Evolutionary conservation across 352 stramenopile genomes (phyloP), one percentile per base, ranked within the genome.

Genomic region (Blastocystis sp.): DNA sequence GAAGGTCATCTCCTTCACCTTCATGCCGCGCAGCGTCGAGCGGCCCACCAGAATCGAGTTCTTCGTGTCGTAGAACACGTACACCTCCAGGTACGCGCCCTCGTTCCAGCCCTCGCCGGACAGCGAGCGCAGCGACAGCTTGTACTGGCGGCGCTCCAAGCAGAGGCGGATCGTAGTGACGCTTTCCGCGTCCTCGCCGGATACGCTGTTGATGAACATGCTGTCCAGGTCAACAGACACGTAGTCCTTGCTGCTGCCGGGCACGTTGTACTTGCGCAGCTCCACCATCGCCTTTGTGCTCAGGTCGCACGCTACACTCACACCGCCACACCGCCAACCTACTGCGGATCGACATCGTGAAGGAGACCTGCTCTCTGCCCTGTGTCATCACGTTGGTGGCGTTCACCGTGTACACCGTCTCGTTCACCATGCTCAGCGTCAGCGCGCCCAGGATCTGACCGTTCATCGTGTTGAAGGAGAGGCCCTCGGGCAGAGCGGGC

Each of bases 211-310:
- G 1, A 4, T 50, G 4, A 70, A 26, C 4, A 51, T 19, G 2
- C 3, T 6, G 33, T 10, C 26, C 21, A 35, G 9, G 16, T 13
- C 26, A 16, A 85, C 4, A 16, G 3, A 12, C 19, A 85, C 16
- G 29, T 62, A 50, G n/a, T 85, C 74, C 31, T 29, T 37, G n/a
- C 39, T 31, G 59, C 41, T 67, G 16, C 74, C 74, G 31, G 6
- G 10, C 59, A 85, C 74, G 61, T 85, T 85, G 61, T 67, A 69
- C 51, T 85, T 85, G 45, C 74, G 60, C 24, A 85, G 26, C 51
- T 85, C 74, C 74, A 85, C n/a, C 74, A 85, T 10, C 16, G 51
- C n/a, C 31, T 51, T 33, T 13, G 74, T 85, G 12, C n/a, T 29
- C 61, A 50, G 21, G 55, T 69, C 37, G 29, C 74, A 85, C 3